Conservation (phyloP, 805 yeast genomes). For the Kazachstania kunashirensis region DNA sequence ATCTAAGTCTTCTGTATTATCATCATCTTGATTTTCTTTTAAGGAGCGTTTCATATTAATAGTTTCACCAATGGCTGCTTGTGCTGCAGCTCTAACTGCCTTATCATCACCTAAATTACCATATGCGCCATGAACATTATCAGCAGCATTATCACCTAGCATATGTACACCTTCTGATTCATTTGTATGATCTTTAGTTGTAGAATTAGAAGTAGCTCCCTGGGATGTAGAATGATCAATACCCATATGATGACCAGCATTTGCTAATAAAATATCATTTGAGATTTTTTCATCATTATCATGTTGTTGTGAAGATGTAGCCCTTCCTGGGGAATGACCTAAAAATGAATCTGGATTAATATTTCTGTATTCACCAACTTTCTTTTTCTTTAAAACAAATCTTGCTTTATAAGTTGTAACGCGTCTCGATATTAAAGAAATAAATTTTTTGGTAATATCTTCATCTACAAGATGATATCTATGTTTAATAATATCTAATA, state of each 20-base stretch:
- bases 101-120: slow-evolving; percentile 11
- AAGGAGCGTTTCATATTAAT: slow-evolving; percentile 13
- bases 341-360: slow-evolving; percentile 5
- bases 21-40: slow-evolving; percentile 5
- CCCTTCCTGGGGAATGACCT: too few relatives aligned
- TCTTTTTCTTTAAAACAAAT: slow-evolving; percentile 28
- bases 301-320: neutral
- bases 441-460: slow-evolving; percentile 26
- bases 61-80: slow-evolving; percentile 21
- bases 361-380: slow-evolving; percentile 23
- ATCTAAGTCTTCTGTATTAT: slow-evolving; percentile 3
- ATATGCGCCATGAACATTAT: too few relatives aligned
- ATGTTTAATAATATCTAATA: slow-evolving; percentile 23
- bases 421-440: slow-evolving; percentile 26
- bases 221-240: neutral
- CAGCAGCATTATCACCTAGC: neutral
- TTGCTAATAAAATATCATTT: neutral
- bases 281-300: neutral
- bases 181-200: neutral
- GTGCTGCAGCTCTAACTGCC: slow-evolving; percentile 22
- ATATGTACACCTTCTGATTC: too few relatives aligned
- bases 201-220: neutral
- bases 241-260: neutral
- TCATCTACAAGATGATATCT: slow-evolving; percentile 24
- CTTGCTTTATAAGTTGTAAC: slow-evolving; percentile 31